Percentiles rank a stretch among this genome's conserved stretches.
Conservation (phyloP, 2,329 filamentous ascomycete genomes). For the Penicillium sp. region DNA sequence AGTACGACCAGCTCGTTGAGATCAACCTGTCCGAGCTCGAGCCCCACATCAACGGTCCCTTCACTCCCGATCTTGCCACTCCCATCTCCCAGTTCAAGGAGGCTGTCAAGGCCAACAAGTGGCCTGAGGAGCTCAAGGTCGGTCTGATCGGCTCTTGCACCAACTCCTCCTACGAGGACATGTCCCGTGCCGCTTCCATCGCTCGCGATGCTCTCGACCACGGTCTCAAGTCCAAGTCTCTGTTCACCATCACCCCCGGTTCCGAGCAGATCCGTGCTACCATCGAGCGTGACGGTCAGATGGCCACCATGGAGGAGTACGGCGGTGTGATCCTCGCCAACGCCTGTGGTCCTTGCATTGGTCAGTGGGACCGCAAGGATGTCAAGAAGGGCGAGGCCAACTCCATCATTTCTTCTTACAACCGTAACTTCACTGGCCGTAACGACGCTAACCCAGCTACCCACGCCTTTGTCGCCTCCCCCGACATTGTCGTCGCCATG, state of each 20-base stretch:
- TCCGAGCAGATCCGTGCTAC: slow-evolving; percentile 97
- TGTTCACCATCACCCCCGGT: slow-evolving; percentile 95
- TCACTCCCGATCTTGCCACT: slow-evolving; percentile 92
- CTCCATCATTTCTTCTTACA: slow-evolving; percentile 98
- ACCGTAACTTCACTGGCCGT: slow-evolving; percentile 99
- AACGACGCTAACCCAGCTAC: slow-evolving; percentile 96
- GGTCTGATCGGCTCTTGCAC: slow-evolving; percentile 97
- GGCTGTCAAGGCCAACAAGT: slow-evolving; percentile 78
- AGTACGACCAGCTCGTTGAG: slow-evolving; percentile 88
- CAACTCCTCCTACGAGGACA: slow-evolving; percentile 98
- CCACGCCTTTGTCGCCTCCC: slow-evolving; percentile 89
- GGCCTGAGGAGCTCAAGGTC: slow-evolving; percentile 88
- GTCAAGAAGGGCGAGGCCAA: slow-evolving; percentile 95
- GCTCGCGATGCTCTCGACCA: slow-evolving; percentile 87
- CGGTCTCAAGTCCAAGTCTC: slow-evolving; percentile 84
- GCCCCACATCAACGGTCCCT: slow-evolving; percentile 95
- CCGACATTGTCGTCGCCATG: slow-evolving; percentile 85
- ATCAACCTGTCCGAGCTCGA: slow-evolving; percentile 90
- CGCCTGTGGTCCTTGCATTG: slow-evolving; percentile 90
- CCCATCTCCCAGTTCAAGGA: slow-evolving; percentile 88
- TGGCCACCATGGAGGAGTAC: slow-evolving; percentile 80
- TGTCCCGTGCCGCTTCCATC: slow-evolving; percentile 91
- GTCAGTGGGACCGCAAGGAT: slow-evolving; percentile 92
- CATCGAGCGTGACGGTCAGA: slow-evolving; percentile 82
- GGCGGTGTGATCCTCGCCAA: slow-evolving; percentile 91